Base-by-base conservation (phyloP, 2,329 filamentous ascomycete species). In the Penicillium concentricum region DNA sequence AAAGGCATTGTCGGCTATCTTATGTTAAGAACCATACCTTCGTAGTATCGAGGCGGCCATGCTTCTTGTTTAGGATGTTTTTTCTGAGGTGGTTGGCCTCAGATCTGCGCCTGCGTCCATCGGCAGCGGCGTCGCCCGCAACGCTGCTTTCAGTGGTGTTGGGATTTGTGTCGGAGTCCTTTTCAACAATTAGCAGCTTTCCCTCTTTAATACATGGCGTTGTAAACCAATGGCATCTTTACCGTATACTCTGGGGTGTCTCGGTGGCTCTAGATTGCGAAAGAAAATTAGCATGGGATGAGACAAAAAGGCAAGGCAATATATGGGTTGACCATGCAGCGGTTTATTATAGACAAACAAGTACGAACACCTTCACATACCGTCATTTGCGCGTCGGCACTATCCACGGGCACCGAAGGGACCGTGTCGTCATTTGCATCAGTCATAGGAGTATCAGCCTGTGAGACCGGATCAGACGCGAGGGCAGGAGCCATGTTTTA, bases 51-150 rank as follows among this genome's bases (percentile, higher is more conserved):
- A 99, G 77, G 51, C 88, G 85, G 69, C 96, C 91, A 71, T 97
- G 94, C 74, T 99, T 97, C 81, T 91, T 96, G 70, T 92, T 92
- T 68, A 97, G 89, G 60, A 97, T 91, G 74, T 88, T 96, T 73
- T 95, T 90, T 55, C 94, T 89, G 70, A 97, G 82, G 74, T 95
- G 89, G 63, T 92, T 91, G 57, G 88, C 92, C 71, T 97, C 92
- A 55, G 91, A 88, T 67, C 93, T 87, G 71, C 88, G 87, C 79
- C 89, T 95, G 51, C 92, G 87, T 30, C 91, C 92, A 78, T 97
- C 93, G 46, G 73, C 71, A 42, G 79, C 76, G 65, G 79, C 76
- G 66, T 97, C 93, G 52, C 92, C 93, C 54, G 83, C 87, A 66
- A 96, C 86, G 74, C 92, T 97, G 78, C 91, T 96, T 52, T 90